Base-by-base conservation (phyloP, 2,329 filamentous ascomycete genomes). In the Albophoma yamanashiensis region DNA sequence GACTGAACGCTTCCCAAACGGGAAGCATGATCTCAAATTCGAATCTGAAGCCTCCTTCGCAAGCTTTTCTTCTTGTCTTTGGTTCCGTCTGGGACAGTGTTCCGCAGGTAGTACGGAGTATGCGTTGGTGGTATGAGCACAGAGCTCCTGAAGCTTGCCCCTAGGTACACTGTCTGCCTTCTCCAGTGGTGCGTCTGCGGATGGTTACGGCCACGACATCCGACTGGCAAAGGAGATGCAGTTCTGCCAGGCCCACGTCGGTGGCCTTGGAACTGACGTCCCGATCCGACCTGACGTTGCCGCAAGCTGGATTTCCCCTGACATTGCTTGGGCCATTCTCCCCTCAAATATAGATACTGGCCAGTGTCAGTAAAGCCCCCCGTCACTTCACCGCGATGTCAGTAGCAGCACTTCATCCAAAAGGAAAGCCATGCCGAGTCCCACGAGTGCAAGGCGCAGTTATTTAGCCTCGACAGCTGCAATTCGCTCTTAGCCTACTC, bases 21-120 rank as follows among this genome's bases (percentile, higher is more conserved):
- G 78, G 75, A 75, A 78, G 77, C 75, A 80, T 86, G 83, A 86
- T 86, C 79, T 84, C 79, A 85, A 76, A 73, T 75, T 74, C 71
- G 72, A 79, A 82, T 85, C 83, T 85, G 83, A 86, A 83, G 82
- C 82, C 75, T 47, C 2, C n/a, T 56, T 3, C 15, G 20, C 36
- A 56, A 56, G 12, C 17, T 40, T 15, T 4, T 56, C n/a, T 57
- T 25, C 43, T 25, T 40, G 38, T 56, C 25, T 39, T 39, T 20
- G 31, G 4, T 20, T 53, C 7, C 20, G 17, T 20, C 31, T 14
- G 36, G 11, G 36, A 31, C 20, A 2, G 27, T n/a, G 15, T 52
- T 8, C 47, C 15, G 4, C 25, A 3, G 25, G 25, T 20, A 25
- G 3, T 5, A 3, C 27, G 27, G 27, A 31, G 22, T n/a, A 20